phyloP scores from a whole-genome alignment of 164 flowering plant species.

The Paratinospora sagittata region DNA sequence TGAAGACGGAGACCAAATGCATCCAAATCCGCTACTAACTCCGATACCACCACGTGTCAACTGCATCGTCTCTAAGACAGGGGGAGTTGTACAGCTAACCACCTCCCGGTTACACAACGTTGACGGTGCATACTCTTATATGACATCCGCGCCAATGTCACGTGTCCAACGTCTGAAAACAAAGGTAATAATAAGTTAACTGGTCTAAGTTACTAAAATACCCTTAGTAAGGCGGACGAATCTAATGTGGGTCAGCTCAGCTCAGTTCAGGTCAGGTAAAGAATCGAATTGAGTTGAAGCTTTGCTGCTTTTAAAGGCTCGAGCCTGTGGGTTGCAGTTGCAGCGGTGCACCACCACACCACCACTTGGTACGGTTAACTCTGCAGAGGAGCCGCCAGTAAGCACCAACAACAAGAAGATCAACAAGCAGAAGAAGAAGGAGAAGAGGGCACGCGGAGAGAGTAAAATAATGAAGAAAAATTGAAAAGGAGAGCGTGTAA shows the following conservation, averaged over 20 bases:
- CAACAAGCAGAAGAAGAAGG: too few species aligned
- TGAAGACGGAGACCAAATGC: too few species aligned
- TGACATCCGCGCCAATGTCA: background rate
- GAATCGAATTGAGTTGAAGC: background rate
- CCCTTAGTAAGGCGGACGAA: background rate
- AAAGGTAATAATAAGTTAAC: background rate
- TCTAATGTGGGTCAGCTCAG: too few species aligned
- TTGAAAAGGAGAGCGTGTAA: background rate
- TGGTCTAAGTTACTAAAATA: background rate
- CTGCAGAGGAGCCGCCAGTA: too few species aligned
- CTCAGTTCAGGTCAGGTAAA: too few species aligned
- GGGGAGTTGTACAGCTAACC: background rate
- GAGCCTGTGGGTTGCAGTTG: background rate
- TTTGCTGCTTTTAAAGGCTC: background rate
- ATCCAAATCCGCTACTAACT: too few species aligned
- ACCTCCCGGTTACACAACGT: background rate
- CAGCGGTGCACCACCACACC: background rate
- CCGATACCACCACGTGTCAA: too few species aligned
- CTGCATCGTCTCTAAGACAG: too few species aligned
- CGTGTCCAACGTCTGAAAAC: background rate
- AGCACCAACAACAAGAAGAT: too few species aligned
- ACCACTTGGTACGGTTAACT: background rate
- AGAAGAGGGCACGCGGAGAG: too few species aligned
- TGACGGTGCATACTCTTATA: background rate
- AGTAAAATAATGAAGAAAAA: too few species aligned